Evolutionary conservation across 2,329 filamentous ascomycete species (phyloP).

Genomic region (Cercospora sesami): DNA sequence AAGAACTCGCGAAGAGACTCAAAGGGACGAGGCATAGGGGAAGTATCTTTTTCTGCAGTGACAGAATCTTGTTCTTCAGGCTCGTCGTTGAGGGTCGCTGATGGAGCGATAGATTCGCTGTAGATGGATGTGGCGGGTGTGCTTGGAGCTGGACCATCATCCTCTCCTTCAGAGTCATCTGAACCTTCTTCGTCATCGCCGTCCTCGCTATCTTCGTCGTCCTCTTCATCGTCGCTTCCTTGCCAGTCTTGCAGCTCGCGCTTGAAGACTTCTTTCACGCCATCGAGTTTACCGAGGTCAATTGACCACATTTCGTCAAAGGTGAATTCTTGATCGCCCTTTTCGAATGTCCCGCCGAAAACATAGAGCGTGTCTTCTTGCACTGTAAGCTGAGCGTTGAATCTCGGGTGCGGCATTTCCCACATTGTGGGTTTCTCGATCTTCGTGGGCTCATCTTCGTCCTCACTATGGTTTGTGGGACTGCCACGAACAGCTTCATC

Average conservation of each 20-base stretch:
- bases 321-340: conserved; percentile 90
- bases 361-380: conserved; percentile 92
- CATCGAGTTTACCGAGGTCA: conserved; percentile 91
- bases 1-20: conserved; percentile 92
- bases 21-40: conserved; percentile 78
- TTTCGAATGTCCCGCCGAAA: conserved; percentile 93
- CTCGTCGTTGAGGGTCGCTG: conserved; percentile 20
- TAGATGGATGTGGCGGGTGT: conserved; percentile 32
- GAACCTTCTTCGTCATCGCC: conserved; percentile 59
- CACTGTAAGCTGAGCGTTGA: conserved; percentile 87
- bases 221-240: conserved; percentile 47
- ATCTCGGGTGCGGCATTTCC: conserved; percentile 85
- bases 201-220: conserved; percentile 52
- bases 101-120: conserved; percentile 22
- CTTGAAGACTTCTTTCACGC: conserved; percentile 86
- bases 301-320: conserved; percentile 94
- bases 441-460: conserved; percentile 53
- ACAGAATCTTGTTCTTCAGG: conserved; percentile 35
- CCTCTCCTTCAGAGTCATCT: conserved; percentile 42
- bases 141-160: conserved; percentile 45
- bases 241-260: conserved; percentile 86
- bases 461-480: conserved; percentile 46
- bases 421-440: conserved; percentile 62
- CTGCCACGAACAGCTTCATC: conserved; percentile 38
- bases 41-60: conserved; percentile 64